Conservation (phyloP, 202 grass and related monocot genomes). For the Bolboschoenoplectus hybrid region DNA sequence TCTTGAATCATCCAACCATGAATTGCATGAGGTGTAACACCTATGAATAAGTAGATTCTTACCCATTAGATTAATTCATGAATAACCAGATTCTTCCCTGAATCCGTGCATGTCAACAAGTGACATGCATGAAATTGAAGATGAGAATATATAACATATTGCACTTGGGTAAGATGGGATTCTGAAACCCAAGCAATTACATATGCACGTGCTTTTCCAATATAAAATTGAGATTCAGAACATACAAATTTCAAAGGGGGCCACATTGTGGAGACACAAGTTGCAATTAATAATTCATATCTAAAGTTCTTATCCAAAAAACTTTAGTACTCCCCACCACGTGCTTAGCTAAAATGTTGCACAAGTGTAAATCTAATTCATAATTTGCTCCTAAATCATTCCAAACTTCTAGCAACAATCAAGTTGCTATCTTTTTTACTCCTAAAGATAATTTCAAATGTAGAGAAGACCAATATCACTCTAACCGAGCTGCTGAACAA, state of each 20-base stretch:
- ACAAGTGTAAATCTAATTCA: neutral
- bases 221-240: neutral
- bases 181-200: neutral
- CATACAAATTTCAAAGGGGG: neutral
- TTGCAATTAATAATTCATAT: neutral
- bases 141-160: neutral
- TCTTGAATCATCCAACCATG: neutral
- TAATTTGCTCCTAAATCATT: neutral
- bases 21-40: neutral
- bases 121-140: neutral
- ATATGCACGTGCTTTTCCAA: neutral
- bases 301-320: neutral
- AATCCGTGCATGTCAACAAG: neutral
- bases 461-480: neutral
- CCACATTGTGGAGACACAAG: neutral
- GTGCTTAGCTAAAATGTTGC: slow-evolving; percentile 9
- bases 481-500: slow-evolving; percentile 72
- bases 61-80: neutral
- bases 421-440: slow-evolving; percentile 5
- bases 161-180: neutral
- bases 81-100: neutral
- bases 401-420: slow-evolving; percentile 28
- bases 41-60: neutral
- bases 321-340: neutral
- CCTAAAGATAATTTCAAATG: neutral